Base-by-base conservation (phyloP, 2,329 filamentous ascomycete species). In the Ophiostoma ips region DNA sequence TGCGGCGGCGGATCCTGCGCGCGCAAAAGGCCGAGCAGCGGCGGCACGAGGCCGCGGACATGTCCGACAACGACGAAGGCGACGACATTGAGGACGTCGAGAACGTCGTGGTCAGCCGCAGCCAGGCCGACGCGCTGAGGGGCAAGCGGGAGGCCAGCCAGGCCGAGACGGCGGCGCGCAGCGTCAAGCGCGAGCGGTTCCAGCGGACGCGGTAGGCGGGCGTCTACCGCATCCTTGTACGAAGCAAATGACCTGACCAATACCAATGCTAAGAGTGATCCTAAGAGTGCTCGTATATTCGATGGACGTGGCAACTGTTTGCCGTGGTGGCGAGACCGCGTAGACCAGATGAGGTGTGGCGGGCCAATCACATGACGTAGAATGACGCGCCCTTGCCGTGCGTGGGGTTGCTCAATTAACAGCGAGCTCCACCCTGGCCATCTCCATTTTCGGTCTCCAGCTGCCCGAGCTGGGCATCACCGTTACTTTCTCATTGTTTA, bases 1-100 rank as follows among this genome's bases (percentile, higher is more conserved):
- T 82, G 53, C 61, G 75, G 21, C 74, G 79, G 36, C 72, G 73
- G 56, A 76, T 84, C 49, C 69, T 74, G 61, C 74, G 79, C 7
- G 67, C 71, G 8, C 67, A 69, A 52, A 66, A 70, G 46, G 65
- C 66, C 2, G 67, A 67, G 50, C 62, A 63, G 52, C 62, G 65
- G 16, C 64, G 68, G n/a, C 63, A 67, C n/a, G 66, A 72, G 11
- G 49, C 31, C 1, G 52, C 44, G 36, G 69, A 67, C 9, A 66
- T 67, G 3, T 66, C 68, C 0, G 66, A 63, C 48, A 52, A 55
- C 6, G 62, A 55, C 6, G 62, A 62, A n/a, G 48, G 24, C 24
- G 40, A 43, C 24, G 40, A 21, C 15, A 24, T 53, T 3, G 35
- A 52, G 35, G 50, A 50, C 21, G 49, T 36, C 3, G 53, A 48